phyloP scores from a whole-genome alignment of 495 filamentous ascomycete species.

The Lasiosphaeria miniovina region DNA sequence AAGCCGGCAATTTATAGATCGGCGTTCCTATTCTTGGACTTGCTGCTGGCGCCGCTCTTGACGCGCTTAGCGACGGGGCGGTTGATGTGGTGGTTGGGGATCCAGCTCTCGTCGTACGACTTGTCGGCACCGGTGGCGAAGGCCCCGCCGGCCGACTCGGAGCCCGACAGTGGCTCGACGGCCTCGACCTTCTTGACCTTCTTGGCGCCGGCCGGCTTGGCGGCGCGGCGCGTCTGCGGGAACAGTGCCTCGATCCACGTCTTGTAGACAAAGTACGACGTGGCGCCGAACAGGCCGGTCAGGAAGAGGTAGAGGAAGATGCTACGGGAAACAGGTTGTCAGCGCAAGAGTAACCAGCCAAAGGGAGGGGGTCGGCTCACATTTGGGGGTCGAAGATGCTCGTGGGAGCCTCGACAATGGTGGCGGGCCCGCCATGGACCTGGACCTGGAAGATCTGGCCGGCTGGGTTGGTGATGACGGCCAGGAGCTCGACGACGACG shows the following conservation, averaged over 20 bases:
- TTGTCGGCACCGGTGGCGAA: conserved; percentile 58
- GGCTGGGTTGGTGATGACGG: conserved; percentile 65
- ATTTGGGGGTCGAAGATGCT: conserved; percentile 96
- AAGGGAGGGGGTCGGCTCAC: conserved; percentile 50
- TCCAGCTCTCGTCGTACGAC: conserved; percentile 94
- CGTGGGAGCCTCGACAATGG: conserved; percentile 86
- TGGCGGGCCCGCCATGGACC: conserved; percentile 84
- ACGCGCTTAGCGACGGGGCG: conserved; percentile 76
- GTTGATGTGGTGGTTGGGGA: conserved; percentile 87
- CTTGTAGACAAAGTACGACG: conserved; percentile 93
- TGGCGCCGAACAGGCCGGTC: conserved; percentile 67
- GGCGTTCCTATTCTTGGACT: conserved; percentile 44
- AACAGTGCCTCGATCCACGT: conserved; percentile 97
- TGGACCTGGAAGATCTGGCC: conserved; percentile 69
- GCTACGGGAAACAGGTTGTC: conserved; percentile 41
- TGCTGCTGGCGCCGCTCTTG: conserved; percentile 64
- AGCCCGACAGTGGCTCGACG: conserved; percentile 62
- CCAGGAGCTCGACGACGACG: conserved; percentile 67
- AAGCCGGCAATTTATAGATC: too few species aligned
- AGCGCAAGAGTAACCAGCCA: not conserved
- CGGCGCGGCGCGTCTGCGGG: conserved; percentile 75
- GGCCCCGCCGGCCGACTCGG: conserved; percentile 61
- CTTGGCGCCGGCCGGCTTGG: conserved; percentile 53
- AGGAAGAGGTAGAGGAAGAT: conserved; percentile 98
- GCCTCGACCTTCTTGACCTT: conserved; percentile 57